Base-by-base conservation (phyloP, 116 monocot genomes). In the Thalassia testudinum region DNA sequence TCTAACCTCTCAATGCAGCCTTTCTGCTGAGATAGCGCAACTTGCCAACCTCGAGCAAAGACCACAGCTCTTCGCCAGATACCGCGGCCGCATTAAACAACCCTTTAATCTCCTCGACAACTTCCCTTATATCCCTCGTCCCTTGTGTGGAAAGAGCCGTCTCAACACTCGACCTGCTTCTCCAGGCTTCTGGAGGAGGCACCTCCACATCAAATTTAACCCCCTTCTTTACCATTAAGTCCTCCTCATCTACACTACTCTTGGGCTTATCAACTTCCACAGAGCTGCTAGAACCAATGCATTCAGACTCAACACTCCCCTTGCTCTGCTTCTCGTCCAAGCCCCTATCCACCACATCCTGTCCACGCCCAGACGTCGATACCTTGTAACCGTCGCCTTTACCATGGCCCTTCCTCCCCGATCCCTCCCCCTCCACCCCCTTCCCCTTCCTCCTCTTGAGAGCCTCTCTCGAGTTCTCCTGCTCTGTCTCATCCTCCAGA, bases 401-500 rank as follows among this genome's bases (percentile, higher is more conserved):
- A 7, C 60, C 49, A 52, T 54, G 58, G 26, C 53, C 70, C 50
- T 73, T 69, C 16, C 22, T 26, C 25, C 44, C 45, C 1, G 45
- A 25, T 34, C 22, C 51, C 19, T 45, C 50, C 22, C 3, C 61
- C 12, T 60, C 54, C 13, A 43, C 53, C 38, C 43, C 52, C 48
- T 57, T 79, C 54, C 26, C 58, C 38, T 54, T 67, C 27, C 13
- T 52, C 12, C 67, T 75, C 42, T 29, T 64, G 17, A 29, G 23
- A 40, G 7, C 40, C 19, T 56, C 67, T 44, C 64, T 70, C 47
- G 50, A 24, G 1, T 30, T 5, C 44, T 74, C 81, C 8, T 57
- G 42, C 55, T 88, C 81, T 1, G 56, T 70, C 57, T 81, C 88
- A 13, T 84, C 95, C 49, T 95, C 88, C 49, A 95, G 74, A 54